phyloP scores from a whole-genome alignment of 2,329 filamentous ascomycete genomes.

The Diaporthe citri region DNA sequence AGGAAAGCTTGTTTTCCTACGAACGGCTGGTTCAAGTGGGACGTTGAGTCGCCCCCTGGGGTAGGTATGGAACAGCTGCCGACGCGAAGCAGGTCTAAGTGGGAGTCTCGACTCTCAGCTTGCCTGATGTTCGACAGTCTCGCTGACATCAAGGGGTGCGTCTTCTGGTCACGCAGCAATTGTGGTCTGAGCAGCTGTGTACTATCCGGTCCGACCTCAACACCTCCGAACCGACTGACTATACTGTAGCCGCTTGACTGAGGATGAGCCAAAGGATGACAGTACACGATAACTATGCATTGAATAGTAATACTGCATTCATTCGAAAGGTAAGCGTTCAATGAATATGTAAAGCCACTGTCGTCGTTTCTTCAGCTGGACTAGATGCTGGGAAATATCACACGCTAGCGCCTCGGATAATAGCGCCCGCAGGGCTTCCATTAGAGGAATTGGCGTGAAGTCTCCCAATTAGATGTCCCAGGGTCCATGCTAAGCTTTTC shows the following conservation, averaged over 20 bases:
- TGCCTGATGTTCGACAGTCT: not conserved
- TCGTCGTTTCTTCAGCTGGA: not conserved
- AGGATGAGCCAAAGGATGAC: not conserved
- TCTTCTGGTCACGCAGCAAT: not conserved
- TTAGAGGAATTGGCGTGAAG: not conserved
- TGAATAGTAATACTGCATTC: not conserved
- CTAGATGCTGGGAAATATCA: not conserved
- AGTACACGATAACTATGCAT: not conserved
- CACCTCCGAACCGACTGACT: not conserved
- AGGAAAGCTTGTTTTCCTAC: constrained; percentile 22
- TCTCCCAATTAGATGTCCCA: not conserved
- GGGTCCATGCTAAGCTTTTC: not conserved
- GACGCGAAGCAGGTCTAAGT: not conserved
- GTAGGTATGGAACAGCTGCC: constrained; percentile 13
- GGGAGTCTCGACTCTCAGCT: not conserved
- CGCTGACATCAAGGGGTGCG: not conserved
- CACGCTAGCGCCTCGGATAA: not conserved
- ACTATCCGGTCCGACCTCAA: not conserved
- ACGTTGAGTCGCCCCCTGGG: constrained; percentile 12
- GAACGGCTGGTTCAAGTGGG: not conserved
- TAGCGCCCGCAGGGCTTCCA: not conserved
- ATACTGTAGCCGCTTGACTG: not conserved
- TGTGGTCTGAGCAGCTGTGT: constrained; percentile 9
- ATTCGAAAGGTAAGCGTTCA: too few relatives aligned
- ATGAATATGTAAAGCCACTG: not conserved